A percentile compares a stretch with the other conserved stretches of the same genome.
Conservation (phyloP, 208 protist species). For the Wallacemonas collosoma region DNA sequence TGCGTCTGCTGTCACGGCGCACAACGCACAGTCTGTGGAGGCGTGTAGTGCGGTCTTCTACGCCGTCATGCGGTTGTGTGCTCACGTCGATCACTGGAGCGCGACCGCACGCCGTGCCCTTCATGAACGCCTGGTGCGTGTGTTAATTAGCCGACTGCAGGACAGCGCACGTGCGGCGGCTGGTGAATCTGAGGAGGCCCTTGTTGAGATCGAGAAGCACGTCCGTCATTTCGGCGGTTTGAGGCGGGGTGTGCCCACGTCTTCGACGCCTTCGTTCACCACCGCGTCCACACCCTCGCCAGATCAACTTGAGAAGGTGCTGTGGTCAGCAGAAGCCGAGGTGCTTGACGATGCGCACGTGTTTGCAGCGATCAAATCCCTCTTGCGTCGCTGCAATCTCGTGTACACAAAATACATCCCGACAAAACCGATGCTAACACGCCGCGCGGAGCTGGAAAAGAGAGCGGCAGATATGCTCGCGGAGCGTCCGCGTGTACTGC, state of each 20-base stretch:
- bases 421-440: conserved; percentile 29
- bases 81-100: conserved; percentile 14
- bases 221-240: background rate
- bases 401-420: conserved; percentile 37
- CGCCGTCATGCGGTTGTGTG: conserved; percentile 50
- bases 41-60: conserved; percentile 47
- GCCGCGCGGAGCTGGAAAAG: conserved; percentile 30
- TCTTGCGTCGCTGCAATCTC: conserved; percentile 36
- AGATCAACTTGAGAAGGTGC: background rate
- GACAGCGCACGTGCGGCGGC: too few species aligned
- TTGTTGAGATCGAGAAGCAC: background rate
- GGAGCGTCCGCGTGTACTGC: background rate
- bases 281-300: too few species aligned
- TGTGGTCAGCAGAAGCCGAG: conserved; percentile 31
- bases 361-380: conserved; percentile 22
- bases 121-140: conserved; percentile 1
- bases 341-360: conserved; percentile 31
- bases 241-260: background rate
- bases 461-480: conserved; percentile 24
- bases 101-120: background rate
- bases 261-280: background rate
- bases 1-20: background rate
- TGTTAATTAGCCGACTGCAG: background rate
- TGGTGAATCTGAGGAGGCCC: too few species aligned
- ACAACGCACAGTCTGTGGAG: conserved; percentile 27